A percentile compares a stretch with the other conserved stretches of the same genome.
phyloP scores from a whole-genome alignment of 1,139 yeast species.

The Wickerhamomyces sp. region DNA sequence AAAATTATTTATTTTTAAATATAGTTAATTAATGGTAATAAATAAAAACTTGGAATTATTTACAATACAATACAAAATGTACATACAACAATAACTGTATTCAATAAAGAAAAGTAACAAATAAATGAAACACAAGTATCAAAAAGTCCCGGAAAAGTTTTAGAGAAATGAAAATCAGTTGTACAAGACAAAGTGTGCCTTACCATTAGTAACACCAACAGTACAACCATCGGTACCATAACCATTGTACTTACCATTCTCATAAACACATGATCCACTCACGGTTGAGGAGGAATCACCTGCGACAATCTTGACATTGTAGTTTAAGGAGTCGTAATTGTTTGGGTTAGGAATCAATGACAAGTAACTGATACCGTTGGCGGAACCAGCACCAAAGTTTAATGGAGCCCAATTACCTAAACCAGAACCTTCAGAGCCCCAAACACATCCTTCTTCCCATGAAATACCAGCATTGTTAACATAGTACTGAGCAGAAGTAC shows the following conservation, averaged over 20 bases:
- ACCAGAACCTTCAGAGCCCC: conserved; percentile 64
- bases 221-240: conserved; percentile 73
- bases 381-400: conserved; percentile 70
- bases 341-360: conserved; percentile 83
- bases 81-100: no score
- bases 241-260: conserved; percentile 59
- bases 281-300: conserved; percentile 44
- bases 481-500: conserved; percentile 74
- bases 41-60: no score
- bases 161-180: conserved; percentile 27
- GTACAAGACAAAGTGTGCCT: conserved; percentile 67
- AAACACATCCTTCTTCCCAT: conserved; percentile 67
- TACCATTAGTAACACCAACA: conserved; percentile 62
- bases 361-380: conserved; percentile 59
- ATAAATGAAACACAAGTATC: neutral
- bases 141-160: neutral
- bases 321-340: conserved; percentile 58
- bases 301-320: conserved; percentile 65
- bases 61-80: no score
- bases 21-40: no score
- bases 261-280: conserved; percentile 61
- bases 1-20: no score
- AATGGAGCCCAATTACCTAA: conserved; percentile 86
- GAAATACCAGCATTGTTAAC: conserved; percentile 80
- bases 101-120: neutral